Conservation (phyloP, 1,284 basidiomycete species). For the Somion occarium region DNA sequence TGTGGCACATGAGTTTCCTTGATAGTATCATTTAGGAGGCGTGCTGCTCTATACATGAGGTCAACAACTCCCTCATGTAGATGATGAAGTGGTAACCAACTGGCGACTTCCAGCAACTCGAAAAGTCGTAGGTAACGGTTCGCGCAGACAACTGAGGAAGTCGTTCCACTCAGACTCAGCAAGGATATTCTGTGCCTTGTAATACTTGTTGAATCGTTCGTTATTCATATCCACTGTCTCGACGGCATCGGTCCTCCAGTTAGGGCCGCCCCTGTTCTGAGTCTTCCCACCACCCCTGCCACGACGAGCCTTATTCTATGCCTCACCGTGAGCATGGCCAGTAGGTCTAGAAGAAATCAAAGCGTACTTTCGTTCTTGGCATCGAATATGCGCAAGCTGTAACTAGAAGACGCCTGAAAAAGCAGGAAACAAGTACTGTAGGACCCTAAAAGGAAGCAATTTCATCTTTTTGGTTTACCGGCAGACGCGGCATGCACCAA, state of each 20-base stretch:
- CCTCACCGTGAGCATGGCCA: not conserved
- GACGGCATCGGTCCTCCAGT: constrained; percentile 30
- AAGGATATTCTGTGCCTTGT: constrained; percentile 70
- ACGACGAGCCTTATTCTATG: constrained; percentile 5
- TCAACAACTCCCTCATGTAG: constrained; percentile 4
- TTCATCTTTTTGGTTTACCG: not conserved
- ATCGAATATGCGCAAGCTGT: constrained; percentile 1
- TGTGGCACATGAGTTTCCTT: constrained; percentile 76
- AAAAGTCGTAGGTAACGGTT: constrained; percentile 91
- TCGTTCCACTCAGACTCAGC: constrained; percentile 74
- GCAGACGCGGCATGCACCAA: not conserved
- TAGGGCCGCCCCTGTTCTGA: constrained; percentile 1
- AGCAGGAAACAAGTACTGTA: not conserved
- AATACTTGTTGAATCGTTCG: constrained; percentile 71
- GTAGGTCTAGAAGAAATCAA: not conserved
- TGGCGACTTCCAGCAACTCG: constrained; percentile 85
- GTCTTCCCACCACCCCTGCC: constrained; percentile 6
- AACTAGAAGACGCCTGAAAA: not conserved
- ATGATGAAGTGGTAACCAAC: constrained; percentile 41
- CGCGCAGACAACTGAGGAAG: constrained; percentile 67
- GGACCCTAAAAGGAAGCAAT: too few relatives aligned
- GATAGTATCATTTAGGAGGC: constrained; percentile 70
- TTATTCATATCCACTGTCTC: constrained; percentile 67
- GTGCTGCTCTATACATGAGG: constrained; percentile 52
- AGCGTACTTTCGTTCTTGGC: constrained; percentile 14